Conservation (phyloP, 176 grass and related monocot species). For the Poa annua region DNA sequence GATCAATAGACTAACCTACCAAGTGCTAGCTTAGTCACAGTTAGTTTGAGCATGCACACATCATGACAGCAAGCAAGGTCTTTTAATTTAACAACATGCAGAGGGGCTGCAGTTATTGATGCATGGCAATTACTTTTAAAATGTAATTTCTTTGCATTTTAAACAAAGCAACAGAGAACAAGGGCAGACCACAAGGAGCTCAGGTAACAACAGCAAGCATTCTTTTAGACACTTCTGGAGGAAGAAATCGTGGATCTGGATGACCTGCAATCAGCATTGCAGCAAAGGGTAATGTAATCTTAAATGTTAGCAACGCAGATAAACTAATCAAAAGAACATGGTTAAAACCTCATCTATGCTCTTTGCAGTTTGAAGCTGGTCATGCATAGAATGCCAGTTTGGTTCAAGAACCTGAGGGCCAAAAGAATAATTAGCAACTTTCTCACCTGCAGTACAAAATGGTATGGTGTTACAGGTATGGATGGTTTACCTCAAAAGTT, state of each 20-base stretch:
- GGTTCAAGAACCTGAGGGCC: slow-evolving; percentile 83
- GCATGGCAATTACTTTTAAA: background rate
- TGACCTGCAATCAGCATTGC: slow-evolving; percentile 73
- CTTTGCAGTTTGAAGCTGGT: slow-evolving; percentile 75
- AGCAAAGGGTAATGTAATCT: slow-evolving; percentile 29
- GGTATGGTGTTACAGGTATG: slow-evolving; percentile 30
- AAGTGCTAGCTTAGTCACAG: background rate
- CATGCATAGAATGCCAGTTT: slow-evolving; percentile 97
- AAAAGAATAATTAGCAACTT: slow-evolving; percentile 28
- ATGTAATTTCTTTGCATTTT: too few species aligned
- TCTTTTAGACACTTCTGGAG: slow-evolving; percentile 99
- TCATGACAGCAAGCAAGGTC: background rate
- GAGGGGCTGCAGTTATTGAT: background rate
- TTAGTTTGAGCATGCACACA: background rate
- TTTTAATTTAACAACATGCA: background rate
- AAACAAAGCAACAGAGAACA: slow-evolving; percentile 6
- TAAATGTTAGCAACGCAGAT: background rate
- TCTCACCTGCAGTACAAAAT: slow-evolving; percentile 24
- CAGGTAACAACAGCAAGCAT: slow-evolving; percentile 91
- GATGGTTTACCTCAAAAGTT: slow-evolving; percentile 88
- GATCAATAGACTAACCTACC: background rate
- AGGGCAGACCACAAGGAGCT: slow-evolving; percentile 74
- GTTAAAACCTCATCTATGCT: slow-evolving; percentile 94
- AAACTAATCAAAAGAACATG: slow-evolving; percentile 17
- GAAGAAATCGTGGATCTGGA: slow-evolving; percentile 94